Evolutionary conservation across 768 basidiomycete species (phyloP).

Genomic region (Collybia mongolica): DNA sequence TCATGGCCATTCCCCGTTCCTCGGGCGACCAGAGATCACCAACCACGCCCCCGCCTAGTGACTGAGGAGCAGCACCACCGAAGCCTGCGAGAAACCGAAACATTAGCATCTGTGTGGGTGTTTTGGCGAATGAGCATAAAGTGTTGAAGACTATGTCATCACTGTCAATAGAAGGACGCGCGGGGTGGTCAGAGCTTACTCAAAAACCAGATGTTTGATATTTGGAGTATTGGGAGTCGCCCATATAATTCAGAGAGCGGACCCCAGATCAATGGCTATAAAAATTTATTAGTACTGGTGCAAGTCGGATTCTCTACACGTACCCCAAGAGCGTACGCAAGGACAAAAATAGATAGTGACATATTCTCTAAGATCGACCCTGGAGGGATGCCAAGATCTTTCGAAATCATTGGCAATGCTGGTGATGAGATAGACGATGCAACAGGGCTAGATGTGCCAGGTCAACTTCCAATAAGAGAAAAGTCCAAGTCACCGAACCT

Average conservation of each 20-base stretch:
- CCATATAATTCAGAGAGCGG: constrained; percentile 39
- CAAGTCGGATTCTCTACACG: constrained; percentile 8
- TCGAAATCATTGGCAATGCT: constrained; percentile 24
- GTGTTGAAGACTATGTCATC: constrained; percentile 40
- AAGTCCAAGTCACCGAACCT: constrained; percentile 16
- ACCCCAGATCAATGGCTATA: constrained; percentile 34
- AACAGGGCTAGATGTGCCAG: constrained; percentile 21
- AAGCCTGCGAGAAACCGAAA: constrained; percentile 66
- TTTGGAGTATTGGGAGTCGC: constrained; percentile 48
- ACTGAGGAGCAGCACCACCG: constrained; percentile 64
- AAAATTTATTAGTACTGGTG: neutral
- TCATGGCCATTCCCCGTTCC: constrained; percentile 50
- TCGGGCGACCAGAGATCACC: constrained; percentile 53
- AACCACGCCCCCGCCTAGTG: constrained; percentile 56
- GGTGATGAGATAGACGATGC: constrained; percentile 31
- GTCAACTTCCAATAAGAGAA: neutral
- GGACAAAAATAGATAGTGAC: constrained; percentile 41
- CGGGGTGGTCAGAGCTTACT: constrained; percentile 30
- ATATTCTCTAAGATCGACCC: constrained; percentile 36
- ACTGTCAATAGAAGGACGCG: neutral
- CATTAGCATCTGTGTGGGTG: constrained; percentile 48
- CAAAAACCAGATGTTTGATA: constrained; percentile 58
- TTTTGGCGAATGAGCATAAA: constrained; percentile 49
- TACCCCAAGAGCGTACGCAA: constrained; percentile 35
- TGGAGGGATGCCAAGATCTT: constrained; percentile 22